Conservation (phyloP, 208 protist species). For the Trypanosoma vivax region DNA sequence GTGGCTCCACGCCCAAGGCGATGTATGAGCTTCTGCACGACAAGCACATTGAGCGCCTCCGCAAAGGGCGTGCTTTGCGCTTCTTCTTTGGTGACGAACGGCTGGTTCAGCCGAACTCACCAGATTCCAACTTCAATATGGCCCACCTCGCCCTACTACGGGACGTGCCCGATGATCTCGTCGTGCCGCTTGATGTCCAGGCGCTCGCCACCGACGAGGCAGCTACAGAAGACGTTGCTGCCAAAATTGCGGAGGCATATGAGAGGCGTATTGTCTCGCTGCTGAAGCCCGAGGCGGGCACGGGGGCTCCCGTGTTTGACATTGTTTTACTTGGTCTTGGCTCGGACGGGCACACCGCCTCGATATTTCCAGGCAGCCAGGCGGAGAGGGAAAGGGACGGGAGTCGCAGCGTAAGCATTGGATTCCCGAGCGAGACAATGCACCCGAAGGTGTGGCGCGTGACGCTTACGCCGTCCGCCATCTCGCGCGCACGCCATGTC, state of each 20-base stretch:
- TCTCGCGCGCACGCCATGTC: constrained; percentile 56
- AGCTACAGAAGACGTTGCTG: constrained; percentile 28
- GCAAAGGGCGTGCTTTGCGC: constrained; percentile 21
- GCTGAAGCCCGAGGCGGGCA: constrained; percentile 1
- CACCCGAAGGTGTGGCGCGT: constrained; percentile 75
- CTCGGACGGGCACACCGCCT: constrained; percentile 76
- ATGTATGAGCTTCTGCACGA: constrained; percentile 44
- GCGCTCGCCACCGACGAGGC: constrained; percentile 22
- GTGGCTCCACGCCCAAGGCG: constrained; percentile 61
- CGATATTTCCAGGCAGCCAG: constrained; percentile 67
- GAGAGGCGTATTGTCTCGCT: constrained; percentile 18
- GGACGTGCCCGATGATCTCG: constrained; percentile 35
- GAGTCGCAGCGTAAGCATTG: constrained; percentile 28
- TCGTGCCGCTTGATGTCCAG: constrained; percentile 35
- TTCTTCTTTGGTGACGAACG: constrained; percentile 74
- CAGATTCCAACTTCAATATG: constrained; percentile 67
- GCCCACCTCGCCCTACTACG: constrained; percentile 41
- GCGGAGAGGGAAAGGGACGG: constrained; percentile 28
- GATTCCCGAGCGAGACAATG: constrained; percentile 70
- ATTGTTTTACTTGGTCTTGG: constrained; percentile 78
- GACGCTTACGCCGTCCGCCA: constrained; percentile 57
- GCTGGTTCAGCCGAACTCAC: constrained; percentile 34
- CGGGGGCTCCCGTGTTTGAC: constrained; percentile 45
- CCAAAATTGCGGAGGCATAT: constrained; percentile 30
- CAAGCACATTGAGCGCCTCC: constrained; percentile 34